Base-by-base conservation (phyloP, 2,329 filamentous ascomycete genomes). In the Fusarium sp. region DNA sequence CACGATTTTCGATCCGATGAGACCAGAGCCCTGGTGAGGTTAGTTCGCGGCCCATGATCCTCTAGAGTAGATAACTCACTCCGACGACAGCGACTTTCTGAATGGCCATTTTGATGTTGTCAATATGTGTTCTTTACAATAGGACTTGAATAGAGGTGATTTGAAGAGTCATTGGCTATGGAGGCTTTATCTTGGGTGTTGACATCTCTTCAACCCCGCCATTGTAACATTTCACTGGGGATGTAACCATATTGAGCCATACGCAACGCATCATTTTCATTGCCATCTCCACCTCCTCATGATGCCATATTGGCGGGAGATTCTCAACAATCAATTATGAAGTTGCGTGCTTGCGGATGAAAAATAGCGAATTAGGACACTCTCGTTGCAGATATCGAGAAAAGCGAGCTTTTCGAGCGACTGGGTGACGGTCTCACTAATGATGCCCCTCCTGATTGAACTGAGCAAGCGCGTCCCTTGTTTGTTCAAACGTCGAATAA, bases 21-120 rank as follows among this genome's bases (percentile, higher is more conserved):
- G 66, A 5, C 66, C 64, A 12, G 66, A 69, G 4, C 41, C 64
- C 66, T 69, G 4, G 35, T 2, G 9, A 7, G 0, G 63, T 59
- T 6, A 66, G 26, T 50, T 36, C 12, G 5, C 1, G 8, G 17
- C 17, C 0, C 7, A 6, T 18, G 4, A 6, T 20, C 1, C 10
- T 35, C 8, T 11, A 20, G 18, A 17, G n/a, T 14, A 15, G 6
- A 0, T 18, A 17, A 53, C 65, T 68, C 20, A 69, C 66, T 22
- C 66, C 64, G 3, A 63, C 38, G 3, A 69, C 42, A 11, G 64
- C 66, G 9, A 69, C 64, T 20, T 45, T 69, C 17, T 55, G 36
- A 13, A 69, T 39, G 20, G 42, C 12, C 66, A 69, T 69, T 15
- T 24, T 42, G 1, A 22, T 38, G n/a, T 13, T 32, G 3, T 42